These are phyloP conservation scores for Malassezia equina DNA, from an alignment of 1,284 basidiomycete species.

Conservation along the genomic window DNA sequence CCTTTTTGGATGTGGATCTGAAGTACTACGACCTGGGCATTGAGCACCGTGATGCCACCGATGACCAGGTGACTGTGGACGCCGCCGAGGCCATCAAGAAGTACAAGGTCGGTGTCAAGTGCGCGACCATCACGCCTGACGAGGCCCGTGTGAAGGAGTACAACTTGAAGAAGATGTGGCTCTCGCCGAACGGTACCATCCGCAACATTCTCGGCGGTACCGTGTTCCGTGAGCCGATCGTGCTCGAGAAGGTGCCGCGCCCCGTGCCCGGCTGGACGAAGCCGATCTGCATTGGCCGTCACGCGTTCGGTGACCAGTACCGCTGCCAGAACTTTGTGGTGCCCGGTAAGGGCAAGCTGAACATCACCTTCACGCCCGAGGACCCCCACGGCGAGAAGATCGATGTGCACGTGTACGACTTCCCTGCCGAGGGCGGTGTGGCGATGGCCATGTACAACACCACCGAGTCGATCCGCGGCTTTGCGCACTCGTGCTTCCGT, in stretches of 20 bases:
- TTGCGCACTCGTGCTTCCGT: slow-evolving; percentile 95
- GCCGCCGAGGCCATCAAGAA: slow-evolving; percentile 66
- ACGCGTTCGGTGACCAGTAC: slow-evolving; percentile 87
- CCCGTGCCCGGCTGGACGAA: slow-evolving; percentile 85
- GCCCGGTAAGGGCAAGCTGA: slow-evolving; percentile 39
- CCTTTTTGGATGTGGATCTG: slow-evolving; percentile 87
- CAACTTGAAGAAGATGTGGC: slow-evolving; percentile 85
- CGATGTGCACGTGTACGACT: slow-evolving; percentile 39
- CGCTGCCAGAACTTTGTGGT: slow-evolving; percentile 45
- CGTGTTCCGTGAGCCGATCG: slow-evolving; percentile 96
- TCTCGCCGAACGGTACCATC: slow-evolving; percentile 51
- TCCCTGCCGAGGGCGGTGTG: slow-evolving; percentile 39
- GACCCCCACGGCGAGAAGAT: slow-evolving; percentile 28
- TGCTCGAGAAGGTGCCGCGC: slow-evolving; percentile 77
- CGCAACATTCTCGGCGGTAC: slow-evolving; percentile 95
- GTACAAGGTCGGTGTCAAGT: slow-evolving; percentile 52
- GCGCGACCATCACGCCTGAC: slow-evolving; percentile 96
- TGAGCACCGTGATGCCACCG: slow-evolving; percentile 80
- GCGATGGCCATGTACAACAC: slow-evolving; percentile 51
- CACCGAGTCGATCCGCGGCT: slow-evolving; percentile 69
- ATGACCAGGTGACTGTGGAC: slow-evolving; percentile 85
- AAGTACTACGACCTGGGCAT: slow-evolving; percentile 97
- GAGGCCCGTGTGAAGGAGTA: slow-evolving; percentile 74
- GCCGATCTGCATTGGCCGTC: slow-evolving; percentile 90
- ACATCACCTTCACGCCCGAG: slow-evolving; percentile 34